These are phyloP conservation scores for Apiotrichum gamsii DNA, from an alignment of 1,284 basidiomycete genomes.

Conservation along the genomic window DNA sequence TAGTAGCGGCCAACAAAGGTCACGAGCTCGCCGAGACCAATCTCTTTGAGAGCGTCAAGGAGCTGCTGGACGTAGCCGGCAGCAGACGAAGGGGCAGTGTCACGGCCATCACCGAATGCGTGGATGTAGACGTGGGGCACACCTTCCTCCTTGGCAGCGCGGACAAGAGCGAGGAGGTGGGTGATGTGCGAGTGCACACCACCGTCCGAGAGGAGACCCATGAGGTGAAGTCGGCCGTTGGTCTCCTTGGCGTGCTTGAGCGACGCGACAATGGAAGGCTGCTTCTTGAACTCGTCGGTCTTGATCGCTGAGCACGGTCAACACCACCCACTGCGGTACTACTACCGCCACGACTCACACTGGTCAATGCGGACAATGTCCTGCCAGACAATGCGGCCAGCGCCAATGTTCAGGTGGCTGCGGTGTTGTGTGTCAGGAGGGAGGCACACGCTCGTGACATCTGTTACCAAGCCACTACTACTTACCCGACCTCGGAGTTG, in stretches of 20 bases:
- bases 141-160: slow-evolving; percentile 73
- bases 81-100: slow-evolving; percentile 77
- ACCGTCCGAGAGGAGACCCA: slow-evolving; percentile 84
- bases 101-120: slow-evolving; percentile 78
- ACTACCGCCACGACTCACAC: slow-evolving; percentile 23
- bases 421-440: too few relatives aligned
- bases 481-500: slow-evolving; percentile 86
- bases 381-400: slow-evolving; percentile 88
- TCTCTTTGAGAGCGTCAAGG: slow-evolving; percentile 67
- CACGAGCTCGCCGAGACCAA: slow-evolving; percentile 58
- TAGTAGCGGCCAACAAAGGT: slow-evolving; percentile 84
- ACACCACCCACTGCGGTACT: not conserved
- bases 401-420: slow-evolving; percentile 86
- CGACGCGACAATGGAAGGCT: slow-evolving; percentile 62
- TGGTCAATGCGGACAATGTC: slow-evolving; percentile 89
- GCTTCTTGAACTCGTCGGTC: slow-evolving; percentile 77
- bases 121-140: slow-evolving; percentile 81
- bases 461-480: slow-evolving; percentile 1
- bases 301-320: slow-evolving; percentile 56
- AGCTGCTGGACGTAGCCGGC: slow-evolving; percentile 67
- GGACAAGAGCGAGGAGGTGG: slow-evolving; percentile 78
- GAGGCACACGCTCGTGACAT: too few relatives aligned
- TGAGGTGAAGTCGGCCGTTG: slow-evolving; percentile 71
- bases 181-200: slow-evolving; percentile 89
- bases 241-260: slow-evolving; percentile 71